Base-by-base conservation (phyloP, 2,329 filamentous ascomycete genomes). In the Fusarium mexicanum region DNA sequence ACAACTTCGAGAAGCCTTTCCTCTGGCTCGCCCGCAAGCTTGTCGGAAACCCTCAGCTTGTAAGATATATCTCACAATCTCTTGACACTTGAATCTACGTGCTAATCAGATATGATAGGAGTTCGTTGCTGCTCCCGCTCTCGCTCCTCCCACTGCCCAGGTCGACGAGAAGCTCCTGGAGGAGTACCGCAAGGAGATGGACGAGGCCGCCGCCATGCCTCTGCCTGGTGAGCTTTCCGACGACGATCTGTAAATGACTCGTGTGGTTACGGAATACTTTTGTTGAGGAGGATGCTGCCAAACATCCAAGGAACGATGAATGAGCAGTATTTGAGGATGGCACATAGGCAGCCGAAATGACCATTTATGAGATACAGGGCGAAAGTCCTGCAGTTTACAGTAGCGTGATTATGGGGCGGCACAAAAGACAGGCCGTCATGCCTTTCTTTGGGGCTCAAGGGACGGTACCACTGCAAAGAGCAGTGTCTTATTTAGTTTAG, bases 1-100 rank as follows among this genome's bases (percentile, higher is more conserved):
- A 99, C 89, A 98, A 98, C 92, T 98, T 98, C 86, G 96, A 98
- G 92, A 99, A 98, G 92, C 96, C 96, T 75, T 98, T 99, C 94
- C 93, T 98, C 81, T 98, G 96, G 96, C 93, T 99, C 81, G 96
- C 95, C 79, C 92, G 96, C 86, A 99, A 99, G 92, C 92, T 99
- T 68, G 95, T 98, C 80, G 96, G 96, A 86, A 98, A 98, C 90
- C 89, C 94, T 81, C 69, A 74, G 55, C 74, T 80, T 55, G 72
- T 75, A 73, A 57, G 76, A 75, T 55, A 6, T 35, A 47, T 43
- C 24, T 29, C 51, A 54, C 14, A 11, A 13, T 29, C 20, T 26
- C 20, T 24, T 35, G 31, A 38, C n/a, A 9, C 10, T n/a, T 47
- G 10, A 37, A 54, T 26, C 24, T 9, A 26, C 46, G 64, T 53